phyloP scores from a whole-genome alignment of 2,329 filamentous ascomycete species.

The Fusarium sp. region DNA sequence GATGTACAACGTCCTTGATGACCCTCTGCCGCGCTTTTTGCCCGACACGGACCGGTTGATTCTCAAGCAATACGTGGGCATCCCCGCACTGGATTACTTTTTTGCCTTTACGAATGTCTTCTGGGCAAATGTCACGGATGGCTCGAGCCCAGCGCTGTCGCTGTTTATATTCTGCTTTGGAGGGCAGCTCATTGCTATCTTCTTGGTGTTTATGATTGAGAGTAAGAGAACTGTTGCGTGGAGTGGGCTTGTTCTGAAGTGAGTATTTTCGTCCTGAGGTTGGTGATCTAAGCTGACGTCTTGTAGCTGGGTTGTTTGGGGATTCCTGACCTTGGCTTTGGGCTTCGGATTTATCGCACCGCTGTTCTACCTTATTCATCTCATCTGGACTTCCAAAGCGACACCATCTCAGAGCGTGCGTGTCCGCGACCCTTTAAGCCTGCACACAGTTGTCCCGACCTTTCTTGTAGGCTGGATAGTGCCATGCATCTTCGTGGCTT shows the following conservation, averaged over 20 bases:
- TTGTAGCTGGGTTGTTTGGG: constrained; percentile 46
- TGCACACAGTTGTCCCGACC: constrained; percentile 41
- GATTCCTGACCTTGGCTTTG: constrained; percentile 38
- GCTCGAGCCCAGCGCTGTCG: constrained; percentile 41
- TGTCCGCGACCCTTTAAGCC: constrained; percentile 36
- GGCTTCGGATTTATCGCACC: constrained; percentile 46
- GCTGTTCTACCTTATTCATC: constrained; percentile 40
- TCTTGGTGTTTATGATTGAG: constrained; percentile 44
- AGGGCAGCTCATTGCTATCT: constrained; percentile 38
- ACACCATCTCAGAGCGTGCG: constrained; percentile 25
- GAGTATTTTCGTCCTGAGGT: background rate
- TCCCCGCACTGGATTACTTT: constrained; percentile 36
- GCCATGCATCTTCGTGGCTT: constrained; percentile 34
- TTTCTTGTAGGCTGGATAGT: constrained; percentile 45
- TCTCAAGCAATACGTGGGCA: constrained; percentile 39
- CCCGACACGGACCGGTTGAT: constrained; percentile 40
- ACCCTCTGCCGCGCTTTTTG: constrained; percentile 37
- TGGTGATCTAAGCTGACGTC: background rate
- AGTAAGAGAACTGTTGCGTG: constrained; percentile 26
- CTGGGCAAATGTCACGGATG: constrained; percentile 45
- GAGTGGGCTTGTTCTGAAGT: constrained; percentile 43
- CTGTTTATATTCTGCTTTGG: constrained; percentile 45
- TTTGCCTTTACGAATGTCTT: constrained; percentile 41
- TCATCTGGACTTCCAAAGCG: constrained; percentile 35
- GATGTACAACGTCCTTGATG: constrained; percentile 26